phyloP scores from a whole-genome alignment of 768 basidiomycete species.

The Chalciporus chontae region DNA sequence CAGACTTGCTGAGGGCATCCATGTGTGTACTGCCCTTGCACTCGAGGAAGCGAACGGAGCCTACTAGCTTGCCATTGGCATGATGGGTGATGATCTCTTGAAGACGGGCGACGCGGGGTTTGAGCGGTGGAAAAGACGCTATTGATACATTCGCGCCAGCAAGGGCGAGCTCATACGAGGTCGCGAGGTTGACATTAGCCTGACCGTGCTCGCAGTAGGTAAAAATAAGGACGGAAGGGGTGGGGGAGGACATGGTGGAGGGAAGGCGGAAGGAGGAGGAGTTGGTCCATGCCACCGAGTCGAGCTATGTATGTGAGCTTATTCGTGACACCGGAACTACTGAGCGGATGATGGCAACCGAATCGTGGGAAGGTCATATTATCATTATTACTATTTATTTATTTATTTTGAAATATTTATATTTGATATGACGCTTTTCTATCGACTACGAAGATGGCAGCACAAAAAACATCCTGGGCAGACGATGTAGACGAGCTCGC shows the following conservation, averaged over 20 bases:
- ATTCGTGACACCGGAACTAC: no score
- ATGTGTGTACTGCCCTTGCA: not conserved
- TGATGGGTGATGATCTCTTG: slow-evolving; percentile 2
- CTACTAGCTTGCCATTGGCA: not conserved
- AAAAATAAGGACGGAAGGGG: slow-evolving; percentile 7
- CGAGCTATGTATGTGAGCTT: not conserved
- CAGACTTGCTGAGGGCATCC: not conserved
- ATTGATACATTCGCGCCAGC: slow-evolving; percentile 7
- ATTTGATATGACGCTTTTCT: not conserved
- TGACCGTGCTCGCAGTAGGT: slow-evolving; percentile 7
- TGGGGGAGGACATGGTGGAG: not conserved
- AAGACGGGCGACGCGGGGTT: slow-evolving; percentile 3
- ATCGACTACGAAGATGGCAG: slow-evolving; percentile 16
- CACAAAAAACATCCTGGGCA: slow-evolving; percentile 76
- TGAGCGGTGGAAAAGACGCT: slow-evolving; percentile 11
- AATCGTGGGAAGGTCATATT: no score
- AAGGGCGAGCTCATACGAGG: slow-evolving; percentile 14
- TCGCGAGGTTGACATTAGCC: slow-evolving; percentile 11
- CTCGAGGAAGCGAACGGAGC: slow-evolving; percentile 7
- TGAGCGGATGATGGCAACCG: no score
- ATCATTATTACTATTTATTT: not conserved
- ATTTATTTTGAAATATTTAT: not conserved
- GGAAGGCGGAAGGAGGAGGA: not conserved
- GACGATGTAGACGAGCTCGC: slow-evolving; percentile 82
- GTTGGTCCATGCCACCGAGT: not conserved